Evolutionary conservation across 2,329 filamentous ascomycete species (phyloP).

Genomic region (Venturia pyrina): DNA sequence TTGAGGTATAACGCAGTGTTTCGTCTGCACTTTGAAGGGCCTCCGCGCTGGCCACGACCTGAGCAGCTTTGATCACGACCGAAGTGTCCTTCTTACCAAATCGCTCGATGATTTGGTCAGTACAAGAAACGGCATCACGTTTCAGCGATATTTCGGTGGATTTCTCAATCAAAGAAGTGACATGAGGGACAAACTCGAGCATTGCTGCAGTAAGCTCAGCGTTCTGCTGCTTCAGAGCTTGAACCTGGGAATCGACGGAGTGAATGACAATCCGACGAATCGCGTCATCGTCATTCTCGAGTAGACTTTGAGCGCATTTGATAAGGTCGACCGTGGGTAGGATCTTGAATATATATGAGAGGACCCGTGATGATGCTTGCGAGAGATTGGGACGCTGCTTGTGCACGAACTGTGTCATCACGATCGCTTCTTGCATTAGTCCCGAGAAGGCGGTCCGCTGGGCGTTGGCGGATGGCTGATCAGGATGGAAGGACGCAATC

Average conservation of each 20-base stretch:
- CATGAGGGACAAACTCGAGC: slow-evolving; percentile 67
- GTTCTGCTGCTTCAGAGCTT: slow-evolving; percentile 61
- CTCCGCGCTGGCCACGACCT: slow-evolving; percentile 63
- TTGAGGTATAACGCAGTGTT: slow-evolving; percentile 68
- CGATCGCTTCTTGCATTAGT: slow-evolving; percentile 9
- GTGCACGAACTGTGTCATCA: slow-evolving; percentile 8
- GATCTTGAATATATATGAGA: slow-evolving; percentile 73
- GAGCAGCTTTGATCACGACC: slow-evolving; percentile 63
- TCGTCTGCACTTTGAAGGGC: slow-evolving; percentile 67
- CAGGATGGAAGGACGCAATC: slow-evolving; percentile 7
- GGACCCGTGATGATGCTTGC: slow-evolving; percentile 39
- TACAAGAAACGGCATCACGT: slow-evolving; percentile 76
- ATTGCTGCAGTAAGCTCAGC: slow-evolving; percentile 57
- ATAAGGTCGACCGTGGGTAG: slow-evolving; percentile 83
- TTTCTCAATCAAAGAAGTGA: slow-evolving; percentile 66
- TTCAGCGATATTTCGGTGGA: slow-evolving; percentile 66
- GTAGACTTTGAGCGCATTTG: slow-evolving; percentile 71
- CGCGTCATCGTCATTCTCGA: slow-evolving; percentile 64
- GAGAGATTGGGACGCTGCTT: background rate
- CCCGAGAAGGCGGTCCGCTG: slow-evolving; percentile 6
- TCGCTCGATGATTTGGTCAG: slow-evolving; percentile 87
- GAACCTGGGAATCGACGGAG: slow-evolving; percentile 71
- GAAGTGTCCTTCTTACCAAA: slow-evolving; percentile 87
- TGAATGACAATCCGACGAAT: slow-evolving; percentile 67
- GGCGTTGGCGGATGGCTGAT: background rate